A percentile compares a stretch with the other conserved stretches of the same genome.
Evolutionary conservation across 768 basidiomycete species (phyloP).

Genomic region (Albatrellus ellisii): DNA sequence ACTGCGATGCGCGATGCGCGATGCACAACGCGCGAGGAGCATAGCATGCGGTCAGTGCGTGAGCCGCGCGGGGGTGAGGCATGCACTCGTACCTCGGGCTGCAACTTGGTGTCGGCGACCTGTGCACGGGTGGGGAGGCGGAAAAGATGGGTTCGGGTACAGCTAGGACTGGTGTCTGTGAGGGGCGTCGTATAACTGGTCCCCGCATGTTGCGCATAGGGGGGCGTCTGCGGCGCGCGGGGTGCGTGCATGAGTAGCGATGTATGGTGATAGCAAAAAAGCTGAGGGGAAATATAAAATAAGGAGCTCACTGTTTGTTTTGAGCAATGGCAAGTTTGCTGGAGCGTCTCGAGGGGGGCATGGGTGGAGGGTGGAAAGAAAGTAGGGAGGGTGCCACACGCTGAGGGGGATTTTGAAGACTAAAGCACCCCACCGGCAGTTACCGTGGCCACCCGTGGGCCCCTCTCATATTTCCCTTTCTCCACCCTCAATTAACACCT

Average conservation of each 20-base stretch:
- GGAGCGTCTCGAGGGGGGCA: not conserved
- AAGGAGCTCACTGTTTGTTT: not conserved
- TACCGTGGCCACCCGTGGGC: no score
- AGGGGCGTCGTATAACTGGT: no score
- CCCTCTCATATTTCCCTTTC: no score
- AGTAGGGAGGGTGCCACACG: not conserved
- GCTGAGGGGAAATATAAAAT: not conserved
- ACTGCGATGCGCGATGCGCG: not conserved
- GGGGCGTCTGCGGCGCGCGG: not conserved
- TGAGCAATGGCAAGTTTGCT: no score
- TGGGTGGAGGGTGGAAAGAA: not conserved
- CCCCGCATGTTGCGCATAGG: no score
- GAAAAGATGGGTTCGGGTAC: no score
- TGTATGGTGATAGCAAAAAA: not conserved
- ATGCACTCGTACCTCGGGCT: not conserved
- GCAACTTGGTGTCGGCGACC: not conserved
- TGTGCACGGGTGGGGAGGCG: not conserved
- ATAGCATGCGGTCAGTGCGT: slow-evolving; percentile 1
- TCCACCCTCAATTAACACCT: no score
- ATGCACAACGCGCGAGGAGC: slow-evolving; percentile 1
- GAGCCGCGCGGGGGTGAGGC: not conserved
- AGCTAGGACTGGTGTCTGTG: no score
- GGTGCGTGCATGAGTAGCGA: not conserved
- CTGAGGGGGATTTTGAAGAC: not conserved
- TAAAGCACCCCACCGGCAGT: not conserved